Evolutionary conservation across 2,329 filamentous ascomycete species (phyloP), one percentile per base, ranked within the genome.

Genomic region (Cladophialophora exuberans): DNA sequence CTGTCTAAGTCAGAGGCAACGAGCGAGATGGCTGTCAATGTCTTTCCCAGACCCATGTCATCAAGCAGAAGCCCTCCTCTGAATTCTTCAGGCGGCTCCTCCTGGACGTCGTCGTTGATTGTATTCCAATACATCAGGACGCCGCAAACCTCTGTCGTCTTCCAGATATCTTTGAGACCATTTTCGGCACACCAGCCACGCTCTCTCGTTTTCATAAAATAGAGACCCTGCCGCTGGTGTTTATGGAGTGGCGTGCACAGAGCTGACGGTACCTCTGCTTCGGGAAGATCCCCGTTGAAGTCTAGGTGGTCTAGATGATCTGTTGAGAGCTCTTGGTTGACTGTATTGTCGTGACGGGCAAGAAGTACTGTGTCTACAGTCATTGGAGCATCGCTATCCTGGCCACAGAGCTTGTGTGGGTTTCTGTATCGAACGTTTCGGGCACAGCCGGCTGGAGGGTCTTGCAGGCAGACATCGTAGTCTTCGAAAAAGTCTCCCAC

Each of bases 21-120:
- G 1, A 79, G 52, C 0, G 75, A 62, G 22, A 79, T 73, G 70
- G 77, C 76, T 0, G 70, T 71, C 0, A 78, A 55, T 0, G 76
- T 76, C 49, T 79, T 79, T 0, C 76, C 76, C 0, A 78, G 62
- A 0, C 76, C 76, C 76, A 79, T 79, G 0, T 71, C 67, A 53
- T 79, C 76, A 1, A 75, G 76, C 18, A 79, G 64, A n/a, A 78
- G 73, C 1, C 76, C 76, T 0, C 76, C 76, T 7, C 63, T 65
- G n/a, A 76, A 76, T 0, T 64, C 31, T 2, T 64, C 56, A 0
- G 75, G 75, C 0, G 65, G 60, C 3, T 75, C 65, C 0, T 1
- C 0, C 35, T 74, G 69, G 7, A 36, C 35, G 0, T 54, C 38
- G 0, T 64, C 57, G 1, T 70, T 71, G 0, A 76, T 57, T 2